Evolutionary conservation across 2,329 filamentous ascomycete genomes (phyloP).

Genomic region (Penicillium sp.): DNA sequence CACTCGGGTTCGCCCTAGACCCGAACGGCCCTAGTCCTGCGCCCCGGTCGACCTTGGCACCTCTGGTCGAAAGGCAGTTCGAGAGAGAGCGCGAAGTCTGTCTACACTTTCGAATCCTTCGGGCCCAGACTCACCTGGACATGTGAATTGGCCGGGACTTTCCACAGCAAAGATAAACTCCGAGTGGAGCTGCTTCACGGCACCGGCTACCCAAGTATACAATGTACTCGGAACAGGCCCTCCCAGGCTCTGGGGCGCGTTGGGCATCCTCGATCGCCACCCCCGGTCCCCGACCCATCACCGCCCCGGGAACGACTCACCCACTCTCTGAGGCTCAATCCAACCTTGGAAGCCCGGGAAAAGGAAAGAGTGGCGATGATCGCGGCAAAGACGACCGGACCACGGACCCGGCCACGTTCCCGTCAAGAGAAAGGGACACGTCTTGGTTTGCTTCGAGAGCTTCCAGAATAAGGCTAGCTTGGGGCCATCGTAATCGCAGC

Average conservation of each 20-base stretch:
- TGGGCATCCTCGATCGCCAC: neutral
- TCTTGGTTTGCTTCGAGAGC: constrained; percentile 1
- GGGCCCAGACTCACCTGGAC: neutral
- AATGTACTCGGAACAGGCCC: neutral
- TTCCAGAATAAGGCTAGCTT: constrained; percentile 23
- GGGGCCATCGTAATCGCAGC: constrained; percentile 10
- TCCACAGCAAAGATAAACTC: neutral
- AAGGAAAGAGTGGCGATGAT: constrained; percentile 4
- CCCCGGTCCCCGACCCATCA: neutral
- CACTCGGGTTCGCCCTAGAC: constrained; percentile 17
- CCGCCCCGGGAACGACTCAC: constrained; percentile 5
- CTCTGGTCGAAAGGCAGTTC: constrained; percentile 3
- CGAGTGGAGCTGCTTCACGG: neutral
- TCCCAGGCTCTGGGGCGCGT: neutral
- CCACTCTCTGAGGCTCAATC: constrained; percentile 19
- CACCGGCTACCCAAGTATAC: neutral
- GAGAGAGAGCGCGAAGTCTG: neutral
- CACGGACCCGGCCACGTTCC: neutral
- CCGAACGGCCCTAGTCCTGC: constrained; percentile 10
- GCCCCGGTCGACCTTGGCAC: constrained; percentile 10
- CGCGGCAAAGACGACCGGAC: neutral
- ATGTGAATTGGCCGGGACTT: neutral
- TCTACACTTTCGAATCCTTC: neutral
- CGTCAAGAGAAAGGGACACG: neutral
- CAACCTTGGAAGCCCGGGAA: constrained; percentile 1